A percentile compares a stretch with the other conserved stretches of the same genome.
These are phyloP conservation scores for Ophiostoma ips DNA, from an alignment of 2,329 filamentous ascomycete genomes.

Conservation along the genomic window DNA sequence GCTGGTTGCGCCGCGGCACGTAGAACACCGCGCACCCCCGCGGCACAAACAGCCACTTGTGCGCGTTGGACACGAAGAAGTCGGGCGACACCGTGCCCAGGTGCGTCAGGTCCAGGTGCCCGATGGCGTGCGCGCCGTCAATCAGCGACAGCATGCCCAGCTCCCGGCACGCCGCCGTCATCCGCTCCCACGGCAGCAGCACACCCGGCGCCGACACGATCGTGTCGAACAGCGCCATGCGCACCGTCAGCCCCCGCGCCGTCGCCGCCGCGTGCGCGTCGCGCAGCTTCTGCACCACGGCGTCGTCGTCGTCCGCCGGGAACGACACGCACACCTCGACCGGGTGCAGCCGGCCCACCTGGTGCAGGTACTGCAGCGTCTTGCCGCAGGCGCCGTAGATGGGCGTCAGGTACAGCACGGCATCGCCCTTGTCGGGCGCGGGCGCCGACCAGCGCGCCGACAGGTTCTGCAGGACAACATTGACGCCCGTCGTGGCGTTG, in stretches of 20 bases:
- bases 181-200: slow-evolving; percentile 51
- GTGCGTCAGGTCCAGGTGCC: slow-evolving; percentile 50
- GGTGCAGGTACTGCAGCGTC: slow-evolving; percentile 44
- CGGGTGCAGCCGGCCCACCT: slow-evolving; percentile 28
- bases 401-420: slow-evolving; percentile 52
- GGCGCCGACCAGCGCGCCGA: slow-evolving; percentile 11
- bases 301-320: slow-evolving; percentile 47
- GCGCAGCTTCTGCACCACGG: slow-evolving; percentile 39
- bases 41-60: slow-evolving; percentile 64
- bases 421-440: slow-evolving; percentile 32
- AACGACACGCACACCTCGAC: slow-evolving; percentile 41
- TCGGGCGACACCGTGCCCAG: slow-evolving; percentile 46
- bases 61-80: slow-evolving; percentile 59
- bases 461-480: slow-evolving; percentile 54
- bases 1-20: slow-evolving; percentile 52
- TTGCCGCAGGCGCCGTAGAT: slow-evolving; percentile 56
- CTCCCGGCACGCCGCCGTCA: slow-evolving; percentile 42
- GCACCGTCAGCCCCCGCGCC: slow-evolving; percentile 37
- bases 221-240: slow-evolving; percentile 56
- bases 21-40: slow-evolving; percentile 57
- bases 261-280: slow-evolving; percentile 35
- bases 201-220: slow-evolving; percentile 55
- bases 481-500: slow-evolving; percentile 57
- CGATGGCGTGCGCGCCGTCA: slow-evolving; percentile 59
- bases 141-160: slow-evolving; percentile 49